Percentiles rank a stretch among this genome's conserved stretches.
These are phyloP conservation scores for Zygotorulaspora danielsina DNA, from an alignment of 805 yeast genomes.

Conservation along the genomic window DNA sequence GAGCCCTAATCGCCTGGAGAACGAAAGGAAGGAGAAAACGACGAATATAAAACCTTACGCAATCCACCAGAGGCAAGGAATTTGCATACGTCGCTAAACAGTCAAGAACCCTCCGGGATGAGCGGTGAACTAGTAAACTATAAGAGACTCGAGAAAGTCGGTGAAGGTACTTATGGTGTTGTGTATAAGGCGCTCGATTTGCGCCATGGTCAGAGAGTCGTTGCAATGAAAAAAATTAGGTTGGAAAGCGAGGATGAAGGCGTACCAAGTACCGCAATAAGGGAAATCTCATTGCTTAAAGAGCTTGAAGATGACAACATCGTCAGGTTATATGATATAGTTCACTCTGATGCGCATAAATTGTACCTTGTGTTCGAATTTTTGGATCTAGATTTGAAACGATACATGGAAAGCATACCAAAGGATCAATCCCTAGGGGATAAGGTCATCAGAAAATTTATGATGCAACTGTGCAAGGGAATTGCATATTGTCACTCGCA, in stretches of 20 bases:
- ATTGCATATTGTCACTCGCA: conserved; percentile 65
- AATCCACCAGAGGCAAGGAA: too few species aligned
- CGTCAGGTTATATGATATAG: conserved; percentile 88
- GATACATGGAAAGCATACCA: conserved; percentile 87
- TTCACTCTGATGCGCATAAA: conserved; percentile 89
- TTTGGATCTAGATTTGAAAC: conserved; percentile 89
- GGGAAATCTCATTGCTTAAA: conserved; percentile 93
- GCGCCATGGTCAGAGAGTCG: conserved; percentile 77
- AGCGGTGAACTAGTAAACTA: conserved; percentile 91
- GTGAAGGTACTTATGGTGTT: conserved; percentile 98
- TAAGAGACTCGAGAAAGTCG: conserved; percentile 92
- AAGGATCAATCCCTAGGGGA: conserved; percentile 86
- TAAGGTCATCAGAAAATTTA: conserved; percentile 79
- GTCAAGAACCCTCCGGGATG: too few species aligned
- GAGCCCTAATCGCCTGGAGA: conserved; percentile 3
- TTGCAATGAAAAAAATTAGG: conserved; percentile 91
- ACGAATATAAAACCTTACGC: conserved; percentile 2
- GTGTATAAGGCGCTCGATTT: conserved; percentile 89
- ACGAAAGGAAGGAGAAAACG: background rate
- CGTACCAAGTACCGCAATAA: conserved; percentile 95
- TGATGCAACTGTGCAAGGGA: conserved; percentile 90
- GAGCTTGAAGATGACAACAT: conserved; percentile 91
- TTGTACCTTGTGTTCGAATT: conserved; percentile 89
- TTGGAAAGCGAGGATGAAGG: conserved; percentile 92
- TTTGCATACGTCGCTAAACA: too few species aligned